These are phyloP conservation scores for Boletus hoseneyae DNA, from an alignment of 1,284 basidiomycete genomes.

Conservation along the genomic window DNA sequence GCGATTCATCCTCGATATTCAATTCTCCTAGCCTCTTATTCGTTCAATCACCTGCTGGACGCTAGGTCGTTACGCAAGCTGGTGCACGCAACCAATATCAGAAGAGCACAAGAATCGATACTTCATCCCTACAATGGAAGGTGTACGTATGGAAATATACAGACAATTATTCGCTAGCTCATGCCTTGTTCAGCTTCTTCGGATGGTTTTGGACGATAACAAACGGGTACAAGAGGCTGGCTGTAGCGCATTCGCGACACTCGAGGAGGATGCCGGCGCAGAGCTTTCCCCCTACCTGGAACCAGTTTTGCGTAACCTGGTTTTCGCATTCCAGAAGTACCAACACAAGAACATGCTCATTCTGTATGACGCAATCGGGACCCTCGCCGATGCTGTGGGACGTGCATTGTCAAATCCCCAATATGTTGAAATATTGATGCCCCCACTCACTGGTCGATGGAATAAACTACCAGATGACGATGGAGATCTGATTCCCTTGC, in stretches of 20 bases:
- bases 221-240: conserved; percentile 99
- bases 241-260: conserved; percentile 96
- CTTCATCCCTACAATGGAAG: conserved; percentile 98
- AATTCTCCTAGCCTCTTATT: conserved; percentile 73
- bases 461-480: conserved; percentile 86
- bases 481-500: conserved; percentile 89
- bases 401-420: conserved; percentile 80
- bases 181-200: conserved; percentile 63
- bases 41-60: conserved; percentile 99
- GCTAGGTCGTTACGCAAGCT: conserved; percentile 95
- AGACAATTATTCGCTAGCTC: conserved; percentile 6
- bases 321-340: conserved; percentile 96
- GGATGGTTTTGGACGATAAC: conserved; percentile 98
- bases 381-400: conserved; percentile 95
- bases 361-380: conserved; percentile 97
- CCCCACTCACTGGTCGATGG: conserved; percentile 91
- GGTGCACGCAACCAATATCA: conserved; percentile 82
- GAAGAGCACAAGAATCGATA: conserved; percentile 86
- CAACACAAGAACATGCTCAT: conserved; percentile 99
- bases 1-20: not conserved
- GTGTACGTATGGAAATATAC: conserved; percentile 55
- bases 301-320: conserved; percentile 92
- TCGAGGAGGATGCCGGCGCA: conserved; percentile 94
- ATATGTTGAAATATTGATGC: conserved; percentile 96
- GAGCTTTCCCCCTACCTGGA: conserved; percentile 93